Conservation (phyloP, 306 rosid species). For the Cucurbita ficifolia region DNA sequence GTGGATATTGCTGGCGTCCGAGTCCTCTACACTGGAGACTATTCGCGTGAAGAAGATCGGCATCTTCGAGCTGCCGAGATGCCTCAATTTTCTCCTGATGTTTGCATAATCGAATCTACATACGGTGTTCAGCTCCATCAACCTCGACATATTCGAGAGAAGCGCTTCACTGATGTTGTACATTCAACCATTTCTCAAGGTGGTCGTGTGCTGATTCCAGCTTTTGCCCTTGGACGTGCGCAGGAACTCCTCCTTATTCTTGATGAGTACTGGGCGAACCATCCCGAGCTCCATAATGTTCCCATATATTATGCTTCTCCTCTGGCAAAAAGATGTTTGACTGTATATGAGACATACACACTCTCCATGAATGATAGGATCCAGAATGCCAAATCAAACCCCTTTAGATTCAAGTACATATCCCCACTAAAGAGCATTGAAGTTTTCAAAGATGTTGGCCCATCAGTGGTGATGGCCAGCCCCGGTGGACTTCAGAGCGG, state of each 20-base stretch:
- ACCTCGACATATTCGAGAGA: conserved; percentile 73
- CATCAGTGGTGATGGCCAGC: conserved; percentile 97
- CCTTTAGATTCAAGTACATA: conserved; percentile 64
- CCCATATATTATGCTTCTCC: conserved; percentile 97
- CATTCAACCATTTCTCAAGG: conserved; percentile 87
- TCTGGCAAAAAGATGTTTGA: conserved; percentile 78
- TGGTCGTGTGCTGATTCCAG: conserved; percentile 91
- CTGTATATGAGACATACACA: conserved; percentile 87
- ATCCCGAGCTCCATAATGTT: conserved; percentile 78
- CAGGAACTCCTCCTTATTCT: conserved; percentile 89
- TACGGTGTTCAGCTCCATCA: conserved; percentile 94
- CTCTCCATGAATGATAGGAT: conserved; percentile 95
- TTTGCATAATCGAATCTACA: conserved; percentile 91
- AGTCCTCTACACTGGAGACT: conserved; percentile 91
- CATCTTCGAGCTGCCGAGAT: conserved; percentile 97
- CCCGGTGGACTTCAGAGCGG: conserved; percentile 90
- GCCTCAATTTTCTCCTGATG: conserved; percentile 86
- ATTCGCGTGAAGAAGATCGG: conserved; percentile 92
- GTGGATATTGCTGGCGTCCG: conserved; percentile 94
- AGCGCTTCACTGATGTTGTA: conserved; percentile 80
- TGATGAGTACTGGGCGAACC: conserved; percentile 91
- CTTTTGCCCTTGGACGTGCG: conserved; percentile 85
- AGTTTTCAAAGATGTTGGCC: conserved; percentile 69
- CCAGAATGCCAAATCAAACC: conserved; percentile 85
- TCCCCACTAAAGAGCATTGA: conserved; percentile 80